Conservation (phyloP, 2,329 filamentous ascomycete species). For the Akanthomyces uredinophilus region DNA sequence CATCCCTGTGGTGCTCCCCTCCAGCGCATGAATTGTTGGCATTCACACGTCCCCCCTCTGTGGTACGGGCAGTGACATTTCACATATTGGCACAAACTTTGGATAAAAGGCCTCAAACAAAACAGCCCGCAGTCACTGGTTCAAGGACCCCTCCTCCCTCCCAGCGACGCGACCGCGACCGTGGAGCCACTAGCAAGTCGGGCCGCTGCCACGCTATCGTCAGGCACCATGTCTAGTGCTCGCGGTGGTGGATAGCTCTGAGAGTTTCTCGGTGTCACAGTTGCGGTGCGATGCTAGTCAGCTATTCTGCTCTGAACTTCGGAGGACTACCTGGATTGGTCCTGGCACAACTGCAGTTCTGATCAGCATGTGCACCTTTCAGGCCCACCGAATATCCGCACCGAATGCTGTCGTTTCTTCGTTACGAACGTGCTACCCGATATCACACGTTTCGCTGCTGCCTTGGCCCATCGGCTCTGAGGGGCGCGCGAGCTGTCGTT, state of each 20-base stretch:
- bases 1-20: neutral
- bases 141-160: no score
- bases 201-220: slow-evolving; percentile 14
- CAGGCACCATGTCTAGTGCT: slow-evolving; percentile 10
- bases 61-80: neutral
- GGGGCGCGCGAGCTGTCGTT: neutral
- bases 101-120: neutral
- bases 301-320: neutral
- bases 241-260: neutral
- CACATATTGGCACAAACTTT: neutral
- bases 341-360: neutral
- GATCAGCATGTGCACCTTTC: neutral
- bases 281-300: neutral
- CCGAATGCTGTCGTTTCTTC: neutral
- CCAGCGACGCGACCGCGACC: neutral
- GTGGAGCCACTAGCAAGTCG: slow-evolving; percentile 14
- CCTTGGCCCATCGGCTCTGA: neutral
- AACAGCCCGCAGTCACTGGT: neutral
- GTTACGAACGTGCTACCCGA: neutral
- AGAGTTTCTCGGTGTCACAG: neutral
- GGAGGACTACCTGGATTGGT: neutral
- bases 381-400: neutral
- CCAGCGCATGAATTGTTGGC: neutral
- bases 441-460: neutral
- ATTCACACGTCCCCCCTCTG: neutral